phyloP scores from a whole-genome alignment of 2,329 filamentous ascomycete genomes.

The Cercospora janseana region DNA sequence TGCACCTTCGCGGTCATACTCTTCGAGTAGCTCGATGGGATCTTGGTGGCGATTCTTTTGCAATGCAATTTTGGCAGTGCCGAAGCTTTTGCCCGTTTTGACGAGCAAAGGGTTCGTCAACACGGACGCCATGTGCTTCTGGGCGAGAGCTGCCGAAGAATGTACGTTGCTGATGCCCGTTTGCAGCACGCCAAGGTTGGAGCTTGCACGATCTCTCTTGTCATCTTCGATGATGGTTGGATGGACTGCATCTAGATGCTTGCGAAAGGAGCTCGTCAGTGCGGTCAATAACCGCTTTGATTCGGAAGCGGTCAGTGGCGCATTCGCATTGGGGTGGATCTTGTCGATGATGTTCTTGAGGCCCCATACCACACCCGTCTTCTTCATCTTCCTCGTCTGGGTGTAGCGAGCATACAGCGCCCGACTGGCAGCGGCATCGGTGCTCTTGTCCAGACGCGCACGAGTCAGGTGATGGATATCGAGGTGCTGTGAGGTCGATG shows the following conservation, averaged over 20 bases:
- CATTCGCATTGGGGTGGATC: constrained; percentile 47
- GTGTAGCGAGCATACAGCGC: constrained; percentile 25
- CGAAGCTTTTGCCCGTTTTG: constrained; percentile 19
- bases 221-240: constrained; percentile 38
- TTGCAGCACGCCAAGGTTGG: neutral
- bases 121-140: constrained; percentile 51
- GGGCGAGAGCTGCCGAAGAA: constrained; percentile 43
- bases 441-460: neutral
- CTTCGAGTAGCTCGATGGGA: constrained; percentile 43
- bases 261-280: constrained; percentile 62
- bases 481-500: neutral
- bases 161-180: constrained; percentile 18
- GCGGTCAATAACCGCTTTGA: constrained; percentile 59
- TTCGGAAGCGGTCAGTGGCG: constrained; percentile 57
- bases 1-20: constrained; percentile 40
- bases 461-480: constrained; percentile 6
- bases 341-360: constrained; percentile 54
- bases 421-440: neutral
- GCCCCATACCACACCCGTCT: constrained; percentile 46
- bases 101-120: constrained; percentile 52
- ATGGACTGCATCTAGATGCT: constrained; percentile 61
- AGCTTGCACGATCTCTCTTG: constrained; percentile 9
- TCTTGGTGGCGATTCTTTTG: constrained; percentile 33
- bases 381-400: constrained; percentile 48
- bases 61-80: constrained; percentile 32